Evolutionary conservation across 176 grass and related monocot genomes (phyloP).

Genomic region (Thinopyrum elongatum): DNA sequence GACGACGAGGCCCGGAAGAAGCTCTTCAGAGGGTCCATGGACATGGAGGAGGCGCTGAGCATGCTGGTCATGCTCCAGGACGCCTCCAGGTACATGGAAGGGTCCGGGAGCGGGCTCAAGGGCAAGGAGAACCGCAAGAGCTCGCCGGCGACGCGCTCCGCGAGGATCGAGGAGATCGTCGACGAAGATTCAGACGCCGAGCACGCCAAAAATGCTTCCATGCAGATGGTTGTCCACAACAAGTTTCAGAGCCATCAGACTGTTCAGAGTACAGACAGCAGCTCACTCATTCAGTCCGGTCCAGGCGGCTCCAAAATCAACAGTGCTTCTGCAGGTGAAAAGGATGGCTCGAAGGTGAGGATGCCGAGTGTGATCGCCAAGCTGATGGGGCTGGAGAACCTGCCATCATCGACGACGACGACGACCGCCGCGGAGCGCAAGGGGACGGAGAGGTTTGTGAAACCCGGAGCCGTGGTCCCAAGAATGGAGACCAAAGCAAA

Average conservation of each 20-base stretch:
- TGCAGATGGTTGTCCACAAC: conserved; percentile 47
- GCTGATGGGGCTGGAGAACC: conserved; percentile 90
- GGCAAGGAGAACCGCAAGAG: conserved; percentile 51
- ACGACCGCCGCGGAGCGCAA: conserved; percentile 13
- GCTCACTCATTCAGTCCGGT: conserved; percentile 4
- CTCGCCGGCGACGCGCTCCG: background rate
- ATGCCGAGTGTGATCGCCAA: conserved; percentile 81
- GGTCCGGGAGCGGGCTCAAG: conserved; percentile 54
- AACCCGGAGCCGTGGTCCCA: conserved; percentile 27
- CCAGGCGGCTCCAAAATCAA: conserved; percentile 17
- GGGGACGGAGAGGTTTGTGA: conserved; percentile 48
- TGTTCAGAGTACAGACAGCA: background rate
- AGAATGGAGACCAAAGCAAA: conserved; percentile 16
- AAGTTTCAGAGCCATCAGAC: conserved; percentile 22
- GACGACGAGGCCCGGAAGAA: conserved; percentile 47
- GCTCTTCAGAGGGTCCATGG: conserved; percentile 64
- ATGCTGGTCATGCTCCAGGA: conserved; percentile 92
- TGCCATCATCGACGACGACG: conserved; percentile 47
- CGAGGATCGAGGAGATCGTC: conserved; percentile 46
- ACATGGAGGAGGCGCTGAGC: conserved; percentile 77
- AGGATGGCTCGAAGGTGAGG: conserved; percentile 52
- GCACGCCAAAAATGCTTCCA: conserved; percentile 22
- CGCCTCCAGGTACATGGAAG: conserved; percentile 65
- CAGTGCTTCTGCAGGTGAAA: conserved; percentile 15
- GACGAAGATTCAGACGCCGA: conserved; percentile 27